Base-by-base conservation (phyloP, 495 filamentous ascomycete genomes). In the Penicillium angulare region DNA sequence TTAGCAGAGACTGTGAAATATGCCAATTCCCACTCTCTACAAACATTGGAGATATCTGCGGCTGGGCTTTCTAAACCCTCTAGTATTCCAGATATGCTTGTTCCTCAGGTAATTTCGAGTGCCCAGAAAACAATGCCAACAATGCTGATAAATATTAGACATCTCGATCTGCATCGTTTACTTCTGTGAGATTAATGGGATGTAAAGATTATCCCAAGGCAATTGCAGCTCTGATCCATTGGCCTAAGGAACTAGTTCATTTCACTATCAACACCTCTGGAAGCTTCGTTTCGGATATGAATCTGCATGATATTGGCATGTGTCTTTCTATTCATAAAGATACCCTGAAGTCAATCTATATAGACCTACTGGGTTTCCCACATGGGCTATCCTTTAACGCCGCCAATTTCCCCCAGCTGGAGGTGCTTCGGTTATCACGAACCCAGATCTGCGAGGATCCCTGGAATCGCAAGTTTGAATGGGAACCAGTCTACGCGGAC, bases 191-290 rank as follows among this genome's bases (percentile, higher is more conserved):
- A n/a, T 22, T 52, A 3, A 45, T 20, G 12, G 33, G 18, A 17
- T 52, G 43, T 27, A 41, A 53, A 24, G 50, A 53, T 13, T 32
- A 24, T 10, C 43, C 43, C n/a, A 35, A 53, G 9, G 50, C 50
- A 13, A 53, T 53, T 16, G 50, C 43, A 9, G 29, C 43, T 7
- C 18, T 47, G 2, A 24, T 53, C 17, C 43, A 45, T 13, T 53
- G 50, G 50, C 50, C 50, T 8, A 36, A 27, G 15, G 15, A 41
- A 6, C 34, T 53, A 8, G 26, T 47, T 3, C 32, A 53, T 12
- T 53, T 53, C 18, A 35, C 50, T 34, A 41, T 53, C 24, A 47
- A 53, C 26, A 53, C 50, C 4, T 52, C 49, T 1, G 41, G 49
- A 16, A 52, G 34, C 31, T 35, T 38, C 9, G 49, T 44, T 9